Base-by-base conservation (phyloP, 257 asterid genomes). In the Nicotiana noctiflora region DNA sequence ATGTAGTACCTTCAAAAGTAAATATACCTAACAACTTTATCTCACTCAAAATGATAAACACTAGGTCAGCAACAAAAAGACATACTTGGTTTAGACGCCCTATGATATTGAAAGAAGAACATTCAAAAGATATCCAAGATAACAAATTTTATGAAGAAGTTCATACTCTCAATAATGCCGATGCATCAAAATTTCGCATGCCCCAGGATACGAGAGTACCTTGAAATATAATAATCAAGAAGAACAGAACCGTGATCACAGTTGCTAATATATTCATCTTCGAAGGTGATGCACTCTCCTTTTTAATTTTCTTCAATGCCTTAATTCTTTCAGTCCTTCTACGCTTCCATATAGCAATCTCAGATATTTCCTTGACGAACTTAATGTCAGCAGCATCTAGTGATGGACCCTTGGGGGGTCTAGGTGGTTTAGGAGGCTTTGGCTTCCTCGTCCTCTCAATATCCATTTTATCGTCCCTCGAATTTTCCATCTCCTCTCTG, bases 391-490 rank as follows among this genome's bases (percentile, higher is more conserved):
- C 89, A n/a, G 94, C 92, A 89, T 90, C 87, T 87, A 93, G 65
- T 25, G 89, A 84, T 56, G 98, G 98, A 32, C 98, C 97, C 82
- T 85, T 89, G 31, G 98, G 98, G 82, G 97, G 98, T 74, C 97
- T 91, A 27, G 98, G 98, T 65, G 98, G 98, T 81, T 92, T 94
- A 63, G 93, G 85, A 77, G 91, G 91, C 87, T 89, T 92, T 72
- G 76, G 84, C 81, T 84, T 89, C 85, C 86, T 90, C 37, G 85
- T 25, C 27, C 27, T 25, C 27, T 25, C 27, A 25, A 25, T 25
- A 25, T 25, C 27, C 27, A 25, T 25, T 25, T 25, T 1, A 25
- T 25, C 27, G 1, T 25, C 27, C 27, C 27, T 25, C 27, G 27
- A 25, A 25, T 25, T 25, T 25, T 25, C 27, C 27, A 25, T 25